Evolutionary conservation across 1,139 yeast species (phyloP).

Genomic region (Geotrichum klebahnii): DNA sequence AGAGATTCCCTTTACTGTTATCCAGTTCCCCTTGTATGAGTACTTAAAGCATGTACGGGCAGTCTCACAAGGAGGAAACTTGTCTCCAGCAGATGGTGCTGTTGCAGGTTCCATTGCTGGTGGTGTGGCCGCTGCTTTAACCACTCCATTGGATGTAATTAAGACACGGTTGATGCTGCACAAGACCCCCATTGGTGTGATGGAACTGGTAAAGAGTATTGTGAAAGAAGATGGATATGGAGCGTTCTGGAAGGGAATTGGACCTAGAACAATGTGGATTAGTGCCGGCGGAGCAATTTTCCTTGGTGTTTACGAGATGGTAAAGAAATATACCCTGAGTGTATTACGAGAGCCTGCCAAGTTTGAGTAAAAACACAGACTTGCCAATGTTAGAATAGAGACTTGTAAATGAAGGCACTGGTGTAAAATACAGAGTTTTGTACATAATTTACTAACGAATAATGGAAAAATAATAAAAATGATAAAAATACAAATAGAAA

Average conservation of each 20-base stretch:
- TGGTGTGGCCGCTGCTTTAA: conserved; percentile 86
- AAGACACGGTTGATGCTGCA: conserved; percentile 88
- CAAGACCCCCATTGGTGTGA: conserved; percentile 48
- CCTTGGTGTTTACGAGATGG: conserved; percentile 86
- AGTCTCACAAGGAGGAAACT: conserved; percentile 32
- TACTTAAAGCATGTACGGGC: conserved; percentile 54
- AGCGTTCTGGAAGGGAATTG: conserved; percentile 77
- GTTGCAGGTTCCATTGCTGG: conserved; percentile 93
- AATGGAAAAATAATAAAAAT: no score
- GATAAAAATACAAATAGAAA: no score
- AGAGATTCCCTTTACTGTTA: conserved; percentile 92
- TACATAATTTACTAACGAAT: no score
- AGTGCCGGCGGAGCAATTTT: conserved; percentile 98
- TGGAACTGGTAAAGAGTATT: conserved; percentile 40
- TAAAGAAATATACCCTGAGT: conserved; percentile 38
- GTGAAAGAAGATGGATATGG: conserved; percentile 59
- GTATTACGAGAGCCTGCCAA: no score
- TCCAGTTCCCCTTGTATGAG: conserved; percentile 93
- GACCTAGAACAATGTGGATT: conserved; percentile 95
- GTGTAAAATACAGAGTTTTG: no score
- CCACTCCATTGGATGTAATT: conserved; percentile 90
- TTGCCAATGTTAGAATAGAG: not conserved
- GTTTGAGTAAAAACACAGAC: conserved; percentile 1
- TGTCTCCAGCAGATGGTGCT: conserved; percentile 76
- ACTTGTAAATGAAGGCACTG: not conserved